Percentiles rank a stretch among this genome's conserved stretches.
Conservation (phyloP, 225 moss, liverwort and hornwort species). For the Antitrichia curtipendula region DNA sequence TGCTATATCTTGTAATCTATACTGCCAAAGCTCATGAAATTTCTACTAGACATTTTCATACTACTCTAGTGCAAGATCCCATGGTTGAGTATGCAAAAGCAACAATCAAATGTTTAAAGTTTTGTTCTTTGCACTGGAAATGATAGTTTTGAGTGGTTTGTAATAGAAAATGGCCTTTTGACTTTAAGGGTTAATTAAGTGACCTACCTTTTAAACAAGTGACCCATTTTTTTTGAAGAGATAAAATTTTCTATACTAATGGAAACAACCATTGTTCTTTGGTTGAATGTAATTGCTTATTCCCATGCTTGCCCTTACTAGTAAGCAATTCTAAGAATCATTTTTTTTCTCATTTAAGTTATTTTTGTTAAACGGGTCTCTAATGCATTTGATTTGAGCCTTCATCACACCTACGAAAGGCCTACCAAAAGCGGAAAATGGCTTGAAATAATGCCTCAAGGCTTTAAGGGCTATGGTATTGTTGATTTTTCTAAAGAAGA, state of each 20-base stretch:
- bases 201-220: not conserved
- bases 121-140: not conserved
- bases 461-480: too few relatives aligned
- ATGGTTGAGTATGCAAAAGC: not conserved
- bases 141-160: not conserved
- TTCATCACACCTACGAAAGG: not conserved
- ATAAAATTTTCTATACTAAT: not conserved
- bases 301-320: not conserved
- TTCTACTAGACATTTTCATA: not conserved
- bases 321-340: not conserved
- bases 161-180: not conserved
- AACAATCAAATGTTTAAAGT: not conserved
- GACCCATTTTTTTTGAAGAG: not conserved
- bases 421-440: too few relatives aligned
- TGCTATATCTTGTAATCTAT: not conserved
- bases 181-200: not conserved
- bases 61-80: not conserved
- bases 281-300: not conserved
- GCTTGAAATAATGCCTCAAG: too few relatives aligned
- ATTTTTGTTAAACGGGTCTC: too few relatives aligned
- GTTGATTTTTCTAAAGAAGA: too few relatives aligned
- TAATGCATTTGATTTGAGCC: too few relatives aligned
- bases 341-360: too few relatives aligned
- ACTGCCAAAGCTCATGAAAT: fast-evolving
- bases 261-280: not conserved